phyloP scores from a whole-genome alignment of 2,329 filamentous ascomycete genomes.

The Colletotrichum destructivum region DNA sequence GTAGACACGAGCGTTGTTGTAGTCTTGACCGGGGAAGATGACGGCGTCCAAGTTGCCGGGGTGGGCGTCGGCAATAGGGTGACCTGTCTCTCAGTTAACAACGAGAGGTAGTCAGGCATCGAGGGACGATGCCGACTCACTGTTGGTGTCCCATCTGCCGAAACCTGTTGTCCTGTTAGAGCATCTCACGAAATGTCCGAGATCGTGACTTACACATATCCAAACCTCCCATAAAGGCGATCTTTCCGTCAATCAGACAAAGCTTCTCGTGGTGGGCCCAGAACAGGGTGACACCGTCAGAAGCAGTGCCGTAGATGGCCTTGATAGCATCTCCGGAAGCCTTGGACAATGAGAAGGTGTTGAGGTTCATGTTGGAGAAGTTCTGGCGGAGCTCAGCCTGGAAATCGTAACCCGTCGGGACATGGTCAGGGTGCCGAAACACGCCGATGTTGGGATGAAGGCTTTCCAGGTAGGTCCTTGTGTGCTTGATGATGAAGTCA shows the following conservation, averaged over 20 bases:
- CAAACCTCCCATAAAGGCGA: constrained; percentile 92
- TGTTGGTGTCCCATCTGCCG: constrained; percentile 89
- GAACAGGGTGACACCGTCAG: constrained; percentile 86
- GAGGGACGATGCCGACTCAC: constrained; percentile 52
- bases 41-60: constrained; percentile 82
- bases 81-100: constrained; percentile 58
- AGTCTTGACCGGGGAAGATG: constrained; percentile 91
- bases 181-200: neutral
- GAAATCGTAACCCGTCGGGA: constrained; percentile 79
- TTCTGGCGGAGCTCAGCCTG: constrained; percentile 78
- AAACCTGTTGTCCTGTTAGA: constrained; percentile 68
- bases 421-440: constrained; percentile 91
- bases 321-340: constrained; percentile 82
- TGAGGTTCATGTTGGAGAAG: constrained; percentile 61
- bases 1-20: constrained; percentile 89
- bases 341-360: constrained; percentile 71
- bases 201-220: constrained; percentile 75
- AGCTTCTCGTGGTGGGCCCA: constrained; percentile 97
- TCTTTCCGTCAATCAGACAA: constrained; percentile 82
- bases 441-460: constrained; percentile 89
- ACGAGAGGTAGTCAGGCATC: neutral
- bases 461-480: constrained; percentile 82
- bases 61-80: constrained; percentile 88
- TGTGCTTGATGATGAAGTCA: constrained; percentile 67
- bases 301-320: constrained; percentile 81